Percentiles rank a stretch among this genome's conserved stretches.
phyloP scores from a whole-genome alignment of 176 grass and related monocot genomes.

The Rhynchospora tenuis region DNA sequence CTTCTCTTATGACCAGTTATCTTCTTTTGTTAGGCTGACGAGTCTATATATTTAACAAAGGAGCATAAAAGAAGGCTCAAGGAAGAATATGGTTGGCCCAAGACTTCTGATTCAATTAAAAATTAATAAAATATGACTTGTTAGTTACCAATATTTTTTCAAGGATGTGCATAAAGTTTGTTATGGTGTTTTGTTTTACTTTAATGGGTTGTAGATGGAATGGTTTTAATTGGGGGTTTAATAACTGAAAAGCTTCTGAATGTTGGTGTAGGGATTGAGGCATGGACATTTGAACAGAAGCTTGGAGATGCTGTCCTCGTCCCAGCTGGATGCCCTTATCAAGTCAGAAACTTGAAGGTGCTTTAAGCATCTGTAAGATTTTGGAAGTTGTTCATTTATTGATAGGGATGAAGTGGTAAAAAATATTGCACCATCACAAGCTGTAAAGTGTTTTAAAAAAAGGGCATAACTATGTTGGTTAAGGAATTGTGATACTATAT shows the following conservation, averaged over 20 bases:
- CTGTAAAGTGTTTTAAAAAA: not conserved
- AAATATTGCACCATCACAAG: not conserved
- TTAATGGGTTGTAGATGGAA: not conserved
- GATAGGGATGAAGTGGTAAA: not conserved
- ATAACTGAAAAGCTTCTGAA: not conserved
- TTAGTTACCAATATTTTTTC: not conserved
- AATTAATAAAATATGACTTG: not conserved
- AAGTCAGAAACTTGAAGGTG: slow-evolving; percentile 97
- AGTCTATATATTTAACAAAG: slow-evolving; percentile 62
- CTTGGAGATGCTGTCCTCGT: slow-evolving; percentile 87
- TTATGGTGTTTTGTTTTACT: not conserved
- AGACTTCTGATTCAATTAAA: not conserved
- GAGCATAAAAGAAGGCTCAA: slow-evolving; percentile 82
- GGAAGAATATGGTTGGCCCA: slow-evolving; percentile 67
- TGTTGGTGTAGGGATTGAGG: slow-evolving; percentile 57
- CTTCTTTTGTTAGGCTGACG: slow-evolving; percentile 40
- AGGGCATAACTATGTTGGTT: not conserved
- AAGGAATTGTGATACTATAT: not conserved
- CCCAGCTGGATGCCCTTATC: slow-evolving; percentile 85
- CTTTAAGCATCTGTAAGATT: not conserved
- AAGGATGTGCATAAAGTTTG: not conserved
- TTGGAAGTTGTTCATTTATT: not conserved
- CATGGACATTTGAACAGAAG: slow-evolving; percentile 94
- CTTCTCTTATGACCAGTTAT: not conserved
- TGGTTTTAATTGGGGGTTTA: not conserved